Evolutionary conservation across 2,329 filamentous ascomycete genomes (phyloP), one percentile per base, ranked within the genome.

Genomic region (Fusarium pseudoanthophilum): DNA sequence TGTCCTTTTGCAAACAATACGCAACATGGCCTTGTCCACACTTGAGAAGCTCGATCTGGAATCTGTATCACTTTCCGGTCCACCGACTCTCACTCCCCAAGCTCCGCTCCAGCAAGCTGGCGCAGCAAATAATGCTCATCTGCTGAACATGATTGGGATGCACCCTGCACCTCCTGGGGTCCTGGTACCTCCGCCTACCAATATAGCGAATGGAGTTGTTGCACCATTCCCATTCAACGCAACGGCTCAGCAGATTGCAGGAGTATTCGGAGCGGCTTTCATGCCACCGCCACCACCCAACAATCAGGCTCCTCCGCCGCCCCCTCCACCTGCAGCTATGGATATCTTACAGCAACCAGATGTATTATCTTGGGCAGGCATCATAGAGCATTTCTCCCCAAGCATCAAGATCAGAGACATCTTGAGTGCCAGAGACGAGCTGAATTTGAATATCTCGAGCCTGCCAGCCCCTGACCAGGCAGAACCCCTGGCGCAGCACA

Each of bases 41-140:
- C 79, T 93, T 18, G 83, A 87, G 69, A 86, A 84, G 26, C 78
- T 93, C 21, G 85, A 86, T 14, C 81, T 93, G 5, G 86, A 92
- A 73, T 91, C 90, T 0, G 89, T 93, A 2, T 93, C 92, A 11
- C 80, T 93, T 43, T 90, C 87, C 20, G 87, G 87, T 1, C 82
- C 84, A 39, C 80, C 84, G 4, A 79, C 79, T 15, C 36, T 51
- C 48, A 57, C 39, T n/a, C 57, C 68, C 13, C 79, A 81, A 52
- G 69, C 70, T 58, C 77, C 77, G 39, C 75, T 78, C 34, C 77
- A 77, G 40, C 75, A 77, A 28, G 67, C 66, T 21, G 30, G 56
- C 13, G 45, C 63, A 13, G 42, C 60, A 15, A 58, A 73, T 42
- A 46, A 63, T 26, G 68, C 61, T 18, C 69, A 73, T 39, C 34